A percentile compares a stretch with the other conserved stretches of the same genome.
phyloP scores from a whole-genome alignment of 768 basidiomycete species.

The Coprinopsis sp. region DNA sequence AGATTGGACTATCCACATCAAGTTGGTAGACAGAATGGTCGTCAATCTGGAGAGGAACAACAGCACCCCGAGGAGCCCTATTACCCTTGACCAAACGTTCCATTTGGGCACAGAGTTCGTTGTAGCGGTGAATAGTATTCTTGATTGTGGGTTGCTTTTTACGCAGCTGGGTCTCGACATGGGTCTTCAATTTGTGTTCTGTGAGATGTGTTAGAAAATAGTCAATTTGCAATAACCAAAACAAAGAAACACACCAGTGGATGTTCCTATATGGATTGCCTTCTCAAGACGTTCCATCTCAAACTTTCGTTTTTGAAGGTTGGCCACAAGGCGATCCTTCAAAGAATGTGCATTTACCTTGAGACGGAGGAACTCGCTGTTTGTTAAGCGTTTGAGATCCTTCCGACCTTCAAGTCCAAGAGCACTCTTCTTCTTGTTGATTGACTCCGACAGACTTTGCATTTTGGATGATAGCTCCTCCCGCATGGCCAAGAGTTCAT shows the following conservation, averaged over 20 bases:
- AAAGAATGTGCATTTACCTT: too few relatives aligned
- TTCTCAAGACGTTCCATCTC: too few relatives aligned
- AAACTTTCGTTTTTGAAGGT: too few relatives aligned
- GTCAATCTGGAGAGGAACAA: background rate
- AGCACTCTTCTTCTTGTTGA: background rate
- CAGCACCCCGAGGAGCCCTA: background rate
- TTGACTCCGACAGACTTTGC: background rate
- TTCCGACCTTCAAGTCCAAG: background rate
- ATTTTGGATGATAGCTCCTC: background rate
- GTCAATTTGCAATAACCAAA: too few relatives aligned
- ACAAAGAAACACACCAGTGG: too few relatives aligned
- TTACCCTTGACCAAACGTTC: background rate
- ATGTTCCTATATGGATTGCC: too few relatives aligned
- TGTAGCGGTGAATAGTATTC: background rate
- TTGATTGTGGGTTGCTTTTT: background rate
- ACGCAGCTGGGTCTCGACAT: background rate
- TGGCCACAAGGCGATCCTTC: too few relatives aligned
- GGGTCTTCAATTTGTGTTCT: background rate
- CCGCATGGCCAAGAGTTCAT: background rate
- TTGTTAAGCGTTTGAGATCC: background rate
- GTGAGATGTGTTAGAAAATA: too few relatives aligned
- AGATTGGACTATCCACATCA: background rate
- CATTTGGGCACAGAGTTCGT: background rate
- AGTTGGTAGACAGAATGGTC: background rate
- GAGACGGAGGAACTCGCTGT: background rate